These are phyloP conservation scores for Pythium chondricola DNA, from an alignment of 352 stramenopile genomes.

Conservation along the genomic window DNA sequence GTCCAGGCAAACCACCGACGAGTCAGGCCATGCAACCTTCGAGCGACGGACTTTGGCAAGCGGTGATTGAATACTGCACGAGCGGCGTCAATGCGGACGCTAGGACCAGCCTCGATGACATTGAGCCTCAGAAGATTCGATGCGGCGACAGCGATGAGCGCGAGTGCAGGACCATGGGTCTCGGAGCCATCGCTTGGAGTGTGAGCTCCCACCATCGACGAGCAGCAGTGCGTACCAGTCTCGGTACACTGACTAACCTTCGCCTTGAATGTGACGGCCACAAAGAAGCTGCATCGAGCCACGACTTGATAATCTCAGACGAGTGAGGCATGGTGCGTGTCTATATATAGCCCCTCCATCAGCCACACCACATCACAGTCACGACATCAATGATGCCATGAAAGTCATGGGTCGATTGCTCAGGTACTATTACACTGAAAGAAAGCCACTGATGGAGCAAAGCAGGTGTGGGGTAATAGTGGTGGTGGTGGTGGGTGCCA, in stretches of 20 bases:
- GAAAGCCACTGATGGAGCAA: background rate
- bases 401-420: too few relatives aligned
- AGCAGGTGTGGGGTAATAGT: background rate
- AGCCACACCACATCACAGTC: too few relatives aligned
- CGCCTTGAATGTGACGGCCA: background rate
- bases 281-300: too few relatives aligned
- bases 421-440: too few relatives aligned
- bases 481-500: too few relatives aligned
- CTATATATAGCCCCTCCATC: too few relatives aligned
- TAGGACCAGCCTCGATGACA: background rate
- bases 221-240: too few relatives aligned
- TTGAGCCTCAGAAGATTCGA: background rate
- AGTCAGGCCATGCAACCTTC: background rate
- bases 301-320: too few relatives aligned
- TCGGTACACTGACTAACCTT: too few relatives aligned
- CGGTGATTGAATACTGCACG: conserved; percentile 3
- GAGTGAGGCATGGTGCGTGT: too few relatives aligned
- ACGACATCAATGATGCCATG: too few relatives aligned
- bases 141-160: conserved; percentile 4
- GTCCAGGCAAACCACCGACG: background rate
- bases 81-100: conserved; percentile 4
- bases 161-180: conserved; percentile 4
- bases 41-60: background rate
- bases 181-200: background rate
- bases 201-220: too few relatives aligned